phyloP scores from a whole-genome alignment of 2,329 filamentous ascomycete species.

The Alternaria infectoria region DNA sequence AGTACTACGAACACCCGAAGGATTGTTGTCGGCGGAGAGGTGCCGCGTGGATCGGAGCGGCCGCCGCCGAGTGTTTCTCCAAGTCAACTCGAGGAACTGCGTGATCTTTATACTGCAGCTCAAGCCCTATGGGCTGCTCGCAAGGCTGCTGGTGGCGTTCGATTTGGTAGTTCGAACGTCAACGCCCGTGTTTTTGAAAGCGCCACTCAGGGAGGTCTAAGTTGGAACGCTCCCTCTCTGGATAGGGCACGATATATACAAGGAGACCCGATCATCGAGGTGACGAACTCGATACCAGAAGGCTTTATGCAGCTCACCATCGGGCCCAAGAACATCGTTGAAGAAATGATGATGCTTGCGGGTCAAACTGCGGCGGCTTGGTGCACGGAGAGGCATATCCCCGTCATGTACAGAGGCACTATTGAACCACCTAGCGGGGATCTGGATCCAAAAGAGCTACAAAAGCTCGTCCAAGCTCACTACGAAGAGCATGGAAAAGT shows the following conservation, averaged over 20 bases:
- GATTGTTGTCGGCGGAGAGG: constrained; percentile 36
- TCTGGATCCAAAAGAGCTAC: constrained; percentile 26
- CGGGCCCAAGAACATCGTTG: constrained; percentile 39
- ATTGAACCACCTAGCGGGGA: constrained; percentile 25
- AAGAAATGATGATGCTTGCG: constrained; percentile 62
- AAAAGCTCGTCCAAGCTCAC: constrained; percentile 46
- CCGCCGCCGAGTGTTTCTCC: constrained; percentile 22
- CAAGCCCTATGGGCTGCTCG: constrained; percentile 41
- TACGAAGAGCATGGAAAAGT: constrained; percentile 44
- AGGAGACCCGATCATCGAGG: constrained; percentile 55
- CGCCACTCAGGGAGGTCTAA: constrained; percentile 38
- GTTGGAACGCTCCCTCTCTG: constrained; percentile 50
- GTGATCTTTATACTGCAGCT: constrained; percentile 45
- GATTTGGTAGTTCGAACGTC: constrained; percentile 35
- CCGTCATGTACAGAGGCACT: constrained; percentile 57
- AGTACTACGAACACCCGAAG: constrained; percentile 19
- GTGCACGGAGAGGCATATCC: constrained; percentile 60
- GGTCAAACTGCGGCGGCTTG: constrained; percentile 58
- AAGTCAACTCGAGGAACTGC: constrained; percentile 41
- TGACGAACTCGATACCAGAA: constrained; percentile 15
- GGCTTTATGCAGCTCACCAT: constrained; percentile 19
- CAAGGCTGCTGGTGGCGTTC: constrained; percentile 47
- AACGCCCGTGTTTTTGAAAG: constrained; percentile 48
- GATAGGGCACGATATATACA: constrained; percentile 45
- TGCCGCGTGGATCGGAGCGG: constrained; percentile 5